These are phyloP conservation scores for Cercospora berteroae DNA, from an alignment of 2,329 filamentous ascomycete species.

Conservation along the genomic window DNA sequence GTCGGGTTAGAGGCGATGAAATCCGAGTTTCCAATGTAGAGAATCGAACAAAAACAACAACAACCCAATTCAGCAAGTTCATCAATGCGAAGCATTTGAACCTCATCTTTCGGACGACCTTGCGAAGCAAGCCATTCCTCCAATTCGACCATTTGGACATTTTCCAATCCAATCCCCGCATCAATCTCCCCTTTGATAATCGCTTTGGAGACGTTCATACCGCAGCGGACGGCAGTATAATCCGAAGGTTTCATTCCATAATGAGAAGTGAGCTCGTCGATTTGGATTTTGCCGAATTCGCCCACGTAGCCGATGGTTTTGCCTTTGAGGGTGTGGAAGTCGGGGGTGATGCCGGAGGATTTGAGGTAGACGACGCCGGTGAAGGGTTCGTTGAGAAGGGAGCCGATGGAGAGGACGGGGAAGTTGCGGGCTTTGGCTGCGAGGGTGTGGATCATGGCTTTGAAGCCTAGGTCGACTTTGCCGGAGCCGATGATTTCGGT, in stretches of 20 bases:
- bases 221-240: slow-evolving; percentile 74
- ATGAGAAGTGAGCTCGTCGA: slow-evolving; percentile 75
- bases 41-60: slow-evolving; percentile 80
- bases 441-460: slow-evolving; percentile 80
- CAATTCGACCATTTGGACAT: slow-evolving; percentile 80
- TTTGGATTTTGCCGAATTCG: slow-evolving; percentile 68
- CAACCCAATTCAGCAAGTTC: slow-evolving; percentile 75
- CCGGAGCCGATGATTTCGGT: slow-evolving; percentile 76
- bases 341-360: slow-evolving; percentile 68
- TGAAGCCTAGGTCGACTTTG: slow-evolving; percentile 76
- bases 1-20: slow-evolving; percentile 67
- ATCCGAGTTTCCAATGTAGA: slow-evolving; percentile 74
- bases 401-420: slow-evolving; percentile 69
- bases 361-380: slow-evolving; percentile 77
- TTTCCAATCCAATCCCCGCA: slow-evolving; percentile 74
- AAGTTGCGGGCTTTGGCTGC: slow-evolving; percentile 76
- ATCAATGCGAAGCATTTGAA: slow-evolving; percentile 79
- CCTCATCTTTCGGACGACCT: slow-evolving; percentile 62
- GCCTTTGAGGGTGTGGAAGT: slow-evolving; percentile 72
- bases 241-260: slow-evolving; percentile 71
- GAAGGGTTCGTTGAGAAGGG: slow-evolving; percentile 75
- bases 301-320: slow-evolving; percentile 78
- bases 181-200: slow-evolving; percentile 72
- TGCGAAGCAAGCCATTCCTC: slow-evolving; percentile 70
- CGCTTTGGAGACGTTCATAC: slow-evolving; percentile 77